Evolutionary conservation across 2,329 filamentous ascomycete species (phyloP).

Genomic region (Verticillium isaacii): DNA sequence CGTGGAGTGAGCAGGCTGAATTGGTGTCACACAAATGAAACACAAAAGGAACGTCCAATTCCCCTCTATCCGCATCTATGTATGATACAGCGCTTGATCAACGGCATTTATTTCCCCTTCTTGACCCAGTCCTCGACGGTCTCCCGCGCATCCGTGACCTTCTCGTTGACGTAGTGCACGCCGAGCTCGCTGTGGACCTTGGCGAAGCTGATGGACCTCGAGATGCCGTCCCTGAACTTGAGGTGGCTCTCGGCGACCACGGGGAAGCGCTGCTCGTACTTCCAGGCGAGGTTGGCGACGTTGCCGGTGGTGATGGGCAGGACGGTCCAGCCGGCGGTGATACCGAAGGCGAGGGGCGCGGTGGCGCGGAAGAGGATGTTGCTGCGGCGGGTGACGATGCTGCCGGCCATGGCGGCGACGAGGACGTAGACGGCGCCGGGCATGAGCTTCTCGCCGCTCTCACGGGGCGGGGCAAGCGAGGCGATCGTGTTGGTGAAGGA

Average conservation of each 20-base stretch:
- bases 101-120: constrained; percentile 70
- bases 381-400: constrained; percentile 83
- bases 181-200: constrained; percentile 69
- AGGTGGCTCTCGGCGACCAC: constrained; percentile 78
- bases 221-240: constrained; percentile 61
- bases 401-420: constrained; percentile 91
- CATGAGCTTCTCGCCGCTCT: constrained; percentile 83
- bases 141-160: constrained; percentile 71
- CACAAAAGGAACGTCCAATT: constrained; percentile 9
- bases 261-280: constrained; percentile 86
- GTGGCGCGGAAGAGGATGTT: constrained; percentile 75
- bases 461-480: constrained; percentile 78
- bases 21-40: constrained; percentile 7
- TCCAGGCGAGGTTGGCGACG: constrained; percentile 80
- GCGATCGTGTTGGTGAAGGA: constrained; percentile 87
- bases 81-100: constrained; percentile 5
- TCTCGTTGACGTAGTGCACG: constrained; percentile 71
- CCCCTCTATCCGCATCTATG: constrained; percentile 13
- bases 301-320: constrained; percentile 89
- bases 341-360: constrained; percentile 72
- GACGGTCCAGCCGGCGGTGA: constrained; percentile 78
- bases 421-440: constrained; percentile 89
- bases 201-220: constrained; percentile 67
- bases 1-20: background rate
- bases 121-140: constrained; percentile 83